phyloP scores from a whole-genome alignment of 1,284 basidiomycete species.

The Rhizoctonia solani region DNA sequence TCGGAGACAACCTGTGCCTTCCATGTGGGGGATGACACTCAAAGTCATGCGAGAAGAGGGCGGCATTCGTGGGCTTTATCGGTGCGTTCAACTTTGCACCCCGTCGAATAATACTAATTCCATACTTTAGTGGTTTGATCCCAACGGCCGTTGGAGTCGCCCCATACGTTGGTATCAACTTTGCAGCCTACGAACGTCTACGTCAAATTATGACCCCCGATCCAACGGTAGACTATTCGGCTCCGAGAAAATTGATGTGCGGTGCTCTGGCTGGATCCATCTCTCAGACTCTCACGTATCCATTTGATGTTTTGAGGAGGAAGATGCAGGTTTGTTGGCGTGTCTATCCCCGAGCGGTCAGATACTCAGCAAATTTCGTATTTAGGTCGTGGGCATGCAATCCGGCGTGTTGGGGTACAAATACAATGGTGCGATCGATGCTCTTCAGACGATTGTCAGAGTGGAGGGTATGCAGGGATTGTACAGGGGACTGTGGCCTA shows the following conservation, averaged over 20 bases:
- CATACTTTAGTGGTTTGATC: constrained; percentile 61
- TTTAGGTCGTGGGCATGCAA: constrained; percentile 77
- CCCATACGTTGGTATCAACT: constrained; percentile 88
- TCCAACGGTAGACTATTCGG: constrained; percentile 64
- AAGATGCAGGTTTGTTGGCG: constrained; percentile 73
- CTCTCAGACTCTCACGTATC: constrained; percentile 93
- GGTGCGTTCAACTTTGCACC: constrained; percentile 44
- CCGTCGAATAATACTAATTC: constrained; percentile 34
- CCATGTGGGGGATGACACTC: constrained; percentile 85
- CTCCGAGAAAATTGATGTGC: constrained; percentile 64
- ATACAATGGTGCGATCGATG: constrained; percentile 81
- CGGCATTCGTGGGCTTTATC: constrained; percentile 83
- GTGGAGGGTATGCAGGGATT: constrained; percentile 76
- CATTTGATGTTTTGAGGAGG: constrained; percentile 86
- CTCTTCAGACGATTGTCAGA: constrained; percentile 67
- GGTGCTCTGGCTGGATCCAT: constrained; percentile 82
- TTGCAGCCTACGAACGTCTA: constrained; percentile 76
- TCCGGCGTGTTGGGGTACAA: constrained; percentile 61
- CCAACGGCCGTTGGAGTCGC: constrained; percentile 91
- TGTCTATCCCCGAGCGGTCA: neutral
- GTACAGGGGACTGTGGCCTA: constrained; percentile 90
- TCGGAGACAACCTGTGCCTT: constrained; percentile 52
- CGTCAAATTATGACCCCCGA: constrained; percentile 69
- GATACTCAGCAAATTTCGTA: too few species aligned
- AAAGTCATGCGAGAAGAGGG: constrained; percentile 92